Evolutionary conservation across 179 eudicot genomes (phyloP).

Genomic region (Pouteria campechiana): DNA sequence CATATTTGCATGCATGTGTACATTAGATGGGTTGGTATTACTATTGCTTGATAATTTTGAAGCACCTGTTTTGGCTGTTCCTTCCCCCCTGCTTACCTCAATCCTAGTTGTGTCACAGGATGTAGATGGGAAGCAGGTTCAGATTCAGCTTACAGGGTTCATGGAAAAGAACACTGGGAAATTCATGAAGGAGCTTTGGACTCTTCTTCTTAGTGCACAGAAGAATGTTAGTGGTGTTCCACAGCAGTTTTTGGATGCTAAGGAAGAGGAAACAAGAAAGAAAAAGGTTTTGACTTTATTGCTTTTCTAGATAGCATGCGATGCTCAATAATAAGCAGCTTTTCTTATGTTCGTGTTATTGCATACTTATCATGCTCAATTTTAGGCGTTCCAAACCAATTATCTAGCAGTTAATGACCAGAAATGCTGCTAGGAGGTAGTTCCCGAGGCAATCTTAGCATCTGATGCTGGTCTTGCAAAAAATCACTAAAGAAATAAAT

Average conservation of each 20-base stretch:
- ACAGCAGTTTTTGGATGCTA: conserved; percentile 94
- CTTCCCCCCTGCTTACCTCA: not conserved
- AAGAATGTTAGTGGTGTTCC: conserved; percentile 93
- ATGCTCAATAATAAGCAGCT: not conserved
- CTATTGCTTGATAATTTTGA: too few relatives aligned
- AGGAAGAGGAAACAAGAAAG: conserved; percentile 90
- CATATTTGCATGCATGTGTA: too few relatives aligned
- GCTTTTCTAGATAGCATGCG: not conserved
- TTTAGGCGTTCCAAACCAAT: too few relatives aligned
- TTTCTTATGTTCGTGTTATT: not conserved
- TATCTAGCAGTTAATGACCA: too few relatives aligned
- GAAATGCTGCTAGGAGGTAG: too few relatives aligned
- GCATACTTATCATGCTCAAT: not conserved
- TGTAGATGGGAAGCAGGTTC: conserved; percentile 83
- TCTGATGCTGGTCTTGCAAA: too few relatives aligned
- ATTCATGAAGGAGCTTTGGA: conserved; percentile 98
- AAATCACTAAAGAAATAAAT: too few relatives aligned
- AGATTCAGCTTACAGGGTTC: conserved; percentile 87
- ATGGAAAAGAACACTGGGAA: conserved; percentile 98
- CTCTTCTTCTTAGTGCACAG: conserved; percentile 90
- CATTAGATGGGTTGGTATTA: too few relatives aligned
- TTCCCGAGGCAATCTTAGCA: too few relatives aligned
- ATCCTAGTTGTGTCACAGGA: conserved; percentile 37
- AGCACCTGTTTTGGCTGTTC: not conserved
- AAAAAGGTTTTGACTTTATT: conserved; percentile 46